Evolutionary conservation across 768 basidiomycete genomes (phyloP).

Genomic region (Leccinellum albellum): DNA sequence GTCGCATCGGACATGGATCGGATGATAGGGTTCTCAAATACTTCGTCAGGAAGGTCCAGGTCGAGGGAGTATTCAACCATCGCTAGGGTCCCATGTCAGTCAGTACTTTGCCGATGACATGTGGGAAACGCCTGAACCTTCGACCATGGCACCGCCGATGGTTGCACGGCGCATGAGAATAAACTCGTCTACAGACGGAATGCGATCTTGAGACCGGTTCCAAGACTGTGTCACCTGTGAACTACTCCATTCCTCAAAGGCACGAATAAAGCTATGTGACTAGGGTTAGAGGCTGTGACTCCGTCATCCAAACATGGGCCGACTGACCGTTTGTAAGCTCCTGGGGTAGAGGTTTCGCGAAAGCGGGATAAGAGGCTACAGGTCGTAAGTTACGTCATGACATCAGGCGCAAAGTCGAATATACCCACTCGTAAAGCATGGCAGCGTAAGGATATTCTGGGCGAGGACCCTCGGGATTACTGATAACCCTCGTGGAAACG

Average conservation of each 20-base stretch:
- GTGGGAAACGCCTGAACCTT: slow-evolving; percentile 25
- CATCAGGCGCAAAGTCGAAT: neutral
- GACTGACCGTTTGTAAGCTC: slow-evolving; percentile 33
- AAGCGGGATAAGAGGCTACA: slow-evolving; percentile 32
- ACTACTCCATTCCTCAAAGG: slow-evolving; percentile 34
- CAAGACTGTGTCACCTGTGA: slow-evolving; percentile 35
- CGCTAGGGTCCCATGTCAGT: slow-evolving; percentile 20
- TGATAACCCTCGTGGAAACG: slow-evolving; percentile 29
- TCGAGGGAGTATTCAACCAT: slow-evolving; percentile 37
- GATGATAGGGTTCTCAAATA: slow-evolving; percentile 34
- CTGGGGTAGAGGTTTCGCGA: slow-evolving; percentile 34
- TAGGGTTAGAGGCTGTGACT: neutral
- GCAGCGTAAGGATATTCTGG: slow-evolving; percentile 36
- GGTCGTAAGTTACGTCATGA: slow-evolving; percentile 10
- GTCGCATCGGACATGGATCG: slow-evolving; percentile 39
- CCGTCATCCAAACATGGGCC: neutral
- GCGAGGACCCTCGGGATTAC: slow-evolving; percentile 24
- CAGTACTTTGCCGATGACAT: neutral
- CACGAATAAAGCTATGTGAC: slow-evolving; percentile 29
- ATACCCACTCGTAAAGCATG: slow-evolving; percentile 37
- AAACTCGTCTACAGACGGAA: slow-evolving; percentile 37
- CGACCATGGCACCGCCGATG: slow-evolving; percentile 37
- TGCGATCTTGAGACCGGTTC: slow-evolving; percentile 34
- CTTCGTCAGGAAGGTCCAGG: slow-evolving; percentile 34
- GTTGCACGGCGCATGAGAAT: slow-evolving; percentile 36